These are phyloP conservation scores for Scheffersomyces illinoinensis DNA, from an alignment of 1,139 yeast genomes.

Conservation along the genomic window DNA sequence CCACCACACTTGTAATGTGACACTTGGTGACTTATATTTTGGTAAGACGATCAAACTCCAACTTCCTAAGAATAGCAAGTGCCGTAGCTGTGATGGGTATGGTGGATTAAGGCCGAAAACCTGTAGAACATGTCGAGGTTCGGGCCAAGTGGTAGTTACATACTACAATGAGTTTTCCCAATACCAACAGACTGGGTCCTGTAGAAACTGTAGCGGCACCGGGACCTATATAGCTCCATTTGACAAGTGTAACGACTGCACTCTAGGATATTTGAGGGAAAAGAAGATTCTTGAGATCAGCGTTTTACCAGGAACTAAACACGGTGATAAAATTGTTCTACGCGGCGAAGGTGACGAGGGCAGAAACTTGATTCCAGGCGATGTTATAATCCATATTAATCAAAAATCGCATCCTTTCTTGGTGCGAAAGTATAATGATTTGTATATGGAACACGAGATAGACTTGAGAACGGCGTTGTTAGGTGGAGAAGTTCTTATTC, in stretches of 20 bases:
- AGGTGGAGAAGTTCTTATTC: conserved; percentile 51
- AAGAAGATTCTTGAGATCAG: conserved; percentile 53
- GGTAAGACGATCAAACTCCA: conserved; percentile 51
- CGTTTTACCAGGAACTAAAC: conserved; percentile 52
- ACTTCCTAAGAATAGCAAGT: conserved; percentile 40
- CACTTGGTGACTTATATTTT: conserved; percentile 46
- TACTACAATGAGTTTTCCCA: conserved; percentile 33
- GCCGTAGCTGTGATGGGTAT: conserved; percentile 42
- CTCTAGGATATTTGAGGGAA: conserved; percentile 38
- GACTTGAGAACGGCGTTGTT: conserved; percentile 54
- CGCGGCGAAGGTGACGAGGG: conserved; percentile 69
- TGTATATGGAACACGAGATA: conserved; percentile 46
- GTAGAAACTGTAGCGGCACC: conserved; percentile 37
- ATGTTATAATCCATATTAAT: conserved; percentile 51
- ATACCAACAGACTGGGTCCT: conserved; percentile 35
- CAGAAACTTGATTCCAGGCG: conserved; percentile 60
- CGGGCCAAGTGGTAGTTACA: conserved; percentile 37
- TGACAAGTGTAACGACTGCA: conserved; percentile 41
- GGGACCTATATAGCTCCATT: conserved; percentile 31
- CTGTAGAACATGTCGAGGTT: conserved; percentile 40
- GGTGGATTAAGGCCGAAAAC: conserved; percentile 42
- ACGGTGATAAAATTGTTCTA: conserved; percentile 53
- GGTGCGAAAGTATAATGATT: conserved; percentile 50
- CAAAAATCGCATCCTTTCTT: conserved; percentile 40
- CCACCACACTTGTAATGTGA: conserved; percentile 44